A percentile compares a stretch with the other conserved stretches of the same genome.
These are phyloP conservation scores for Candida pseudoglaebosa DNA, from an alignment of 805 yeast genomes.

Conservation along the genomic window DNA sequence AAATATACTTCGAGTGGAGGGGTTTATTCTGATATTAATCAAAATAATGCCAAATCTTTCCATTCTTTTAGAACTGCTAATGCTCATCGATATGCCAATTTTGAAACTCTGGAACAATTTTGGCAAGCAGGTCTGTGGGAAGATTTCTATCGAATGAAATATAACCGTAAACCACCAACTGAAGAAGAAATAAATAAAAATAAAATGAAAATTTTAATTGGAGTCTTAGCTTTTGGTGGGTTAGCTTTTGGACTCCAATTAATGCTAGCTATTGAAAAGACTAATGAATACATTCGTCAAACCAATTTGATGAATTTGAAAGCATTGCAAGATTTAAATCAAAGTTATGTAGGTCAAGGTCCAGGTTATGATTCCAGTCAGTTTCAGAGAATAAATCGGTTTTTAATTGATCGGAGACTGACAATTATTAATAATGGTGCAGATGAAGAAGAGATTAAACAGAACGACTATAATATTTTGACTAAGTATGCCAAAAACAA, in stretches of 20 bases:
- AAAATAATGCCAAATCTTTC: constrained; percentile 14
- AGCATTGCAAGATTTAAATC: constrained; percentile 26
- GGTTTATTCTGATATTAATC: constrained; percentile 12
- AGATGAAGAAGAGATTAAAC: constrained; percentile 14
- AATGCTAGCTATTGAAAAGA: constrained; percentile 32
- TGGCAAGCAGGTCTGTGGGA: constrained; percentile 68
- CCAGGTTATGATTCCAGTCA: constrained; percentile 17
- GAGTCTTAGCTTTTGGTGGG: constrained; percentile 29
- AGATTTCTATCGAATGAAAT: constrained; percentile 47
- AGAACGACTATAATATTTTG: constrained; percentile 23
- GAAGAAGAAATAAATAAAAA: constrained; percentile 38
- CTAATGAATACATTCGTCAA: constrained; percentile 26
- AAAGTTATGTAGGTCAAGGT: constrained; percentile 24
- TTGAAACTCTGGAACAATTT: constrained; percentile 39
- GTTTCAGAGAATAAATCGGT: constrained; percentile 30
- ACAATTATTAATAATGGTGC: constrained; percentile 14
- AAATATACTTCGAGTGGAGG: constrained; percentile 12
- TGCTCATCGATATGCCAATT: constrained; percentile 29
- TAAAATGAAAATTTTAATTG: constrained; percentile 37
- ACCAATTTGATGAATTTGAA: constrained; percentile 23
- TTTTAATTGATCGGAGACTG: constrained; percentile 30
- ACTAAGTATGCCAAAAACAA: constrained; percentile 29
- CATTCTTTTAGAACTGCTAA: constrained; percentile 36
- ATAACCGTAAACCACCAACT: constrained; percentile 36
- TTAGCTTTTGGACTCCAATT: constrained; percentile 32